Evolutionary conservation across 106 monocot genomes (phyloP), one percentile per base, ranked within the genome.

Genomic region (Acorus calamus): DNA sequence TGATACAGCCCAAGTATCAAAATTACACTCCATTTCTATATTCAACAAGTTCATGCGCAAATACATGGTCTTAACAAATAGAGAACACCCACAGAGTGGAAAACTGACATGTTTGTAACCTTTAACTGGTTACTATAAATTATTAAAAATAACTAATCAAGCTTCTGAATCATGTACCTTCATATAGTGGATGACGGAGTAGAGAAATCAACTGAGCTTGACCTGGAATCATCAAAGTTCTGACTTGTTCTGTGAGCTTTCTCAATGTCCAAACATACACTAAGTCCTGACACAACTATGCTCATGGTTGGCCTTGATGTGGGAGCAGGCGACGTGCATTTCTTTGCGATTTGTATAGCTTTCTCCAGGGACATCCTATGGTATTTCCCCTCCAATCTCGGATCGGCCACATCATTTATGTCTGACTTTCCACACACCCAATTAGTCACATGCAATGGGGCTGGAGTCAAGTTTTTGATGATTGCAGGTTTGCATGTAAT

Each of bases 241-340:
- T 28, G 28, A 28, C 28, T 28, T 28, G 53, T 66, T 4, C 42
- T 52, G 7, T 43, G 50, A 51, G 45, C 10, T 2, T 55, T 14
- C 50, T 74, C 64, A 2, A 74, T 3, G 9, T 55, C 63, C 28
- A 78, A 42, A 10, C 71, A 59, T 3, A 75, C 81, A 7, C 72
- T 78, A 8, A 81, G 46, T 50, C 60, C 42, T 2, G 14, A 43
- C 12, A 75, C 62, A 8, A 85, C 85, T 10, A 68, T 67, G 10
- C 28, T 52, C 67, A 85, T 85, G 44, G 53, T 81, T 14, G 81
- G 77, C 59, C 85, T 77, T 2, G 57, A 6, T 7, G 10, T 14
- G 6, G 77, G 49, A 3, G 46, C 53, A 3, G 61, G 46, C 2
- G 7, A 43, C 3, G 61, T 58, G 50, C 81, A 81, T 11, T 52